Base-by-base conservation (phyloP, 305 asterid species). In the Stenogyne calaminthoides region DNA sequence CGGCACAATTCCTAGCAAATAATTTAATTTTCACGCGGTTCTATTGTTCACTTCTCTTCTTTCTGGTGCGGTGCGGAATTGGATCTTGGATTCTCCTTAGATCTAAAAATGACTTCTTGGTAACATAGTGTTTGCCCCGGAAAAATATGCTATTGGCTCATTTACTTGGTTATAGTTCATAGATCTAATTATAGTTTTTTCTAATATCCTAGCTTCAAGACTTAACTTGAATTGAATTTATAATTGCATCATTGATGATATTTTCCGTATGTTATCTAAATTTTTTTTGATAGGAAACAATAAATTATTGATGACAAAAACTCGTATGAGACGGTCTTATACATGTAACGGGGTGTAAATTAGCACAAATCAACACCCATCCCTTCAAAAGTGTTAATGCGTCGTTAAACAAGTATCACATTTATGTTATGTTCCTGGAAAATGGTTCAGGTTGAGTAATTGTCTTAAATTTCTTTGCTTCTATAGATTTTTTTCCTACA, bases 31-130 rank as follows among this genome's bases (percentile, higher is more conserved):
- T 32, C 36, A 32, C 5, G 4, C 7, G 36, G 36, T 32, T 32
- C 36, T 42, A 27, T 37, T 37, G 54, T 60, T 61, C 34, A 7
- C 36, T 54, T 40, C 42, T 36, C 49, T 60, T 20, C 3, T 69
- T 54, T 44, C 51, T 34, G 20, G 52, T 47, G 15, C 14, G 49
- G 37, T 47, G 49, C 59, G 36, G 57, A 40, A 70, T 62, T 59
- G 44, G 36, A 29, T 63, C 80, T 51, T 62, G 69, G 47, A 27
- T 40, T 69, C 32, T 69, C 66, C 18, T 39, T 51, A 42, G 9
- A 9, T 67, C 19, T 34, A 54, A 19, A 44, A 36, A 36, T 19
- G 34, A 60, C 9, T 2, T 29, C 11, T 58, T 62, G 69, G 47
- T 64, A 36, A 16, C 5, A 54, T 40, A 39, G 10, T 65, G 37